Evolutionary conservation across 2,329 filamentous ascomycete species (phyloP), one percentile per base, ranked within the genome.

Genomic region (Thelonectria blattea): DNA sequence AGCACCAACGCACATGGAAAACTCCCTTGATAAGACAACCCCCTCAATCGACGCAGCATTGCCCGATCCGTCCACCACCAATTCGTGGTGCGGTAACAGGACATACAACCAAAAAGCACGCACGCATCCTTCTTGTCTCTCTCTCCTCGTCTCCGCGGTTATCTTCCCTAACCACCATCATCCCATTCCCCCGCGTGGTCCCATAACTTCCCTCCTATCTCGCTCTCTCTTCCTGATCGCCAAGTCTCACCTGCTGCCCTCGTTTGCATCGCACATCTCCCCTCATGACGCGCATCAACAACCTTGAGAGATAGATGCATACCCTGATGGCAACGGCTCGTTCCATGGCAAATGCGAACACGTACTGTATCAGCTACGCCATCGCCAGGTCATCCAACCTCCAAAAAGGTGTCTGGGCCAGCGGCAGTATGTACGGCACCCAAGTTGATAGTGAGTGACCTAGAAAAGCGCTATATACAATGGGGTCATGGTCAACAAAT

Each of bases 1-100:
- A 17, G 22, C 11, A 27, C 17, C 27, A 45, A 43, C 51, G 39
- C 20, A 27, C 24, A 37, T 51, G 22, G 22, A 24, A 34, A 34
- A n/a, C 32, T 34, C 12, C 11, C 34, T 42, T 43, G 58, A 60
- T 60, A 60, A 60, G 57, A 49, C 37, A 34, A 30, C 27, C 27
- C 34, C 51, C 39, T 42, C 34, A 30, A 30, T 39, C 27, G 48
- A 52, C 24, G 20, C 48, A n/a, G 30, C 32, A 37, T 54, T 42
- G 43, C 48, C 41, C 45, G 27, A 14, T 54, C 24, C 42, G 32
- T 47, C 49, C 32, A 45, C 49, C 34, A n/a, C 53, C n/a, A n/a
- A n/a, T n/a, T n/a, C 52, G 56, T 56, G 47, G 48, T 55, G 52
- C 52, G n/a, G n/a, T n/a, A n/a, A n/a, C n/a, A n/a, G n/a, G n/a